Percentiles rank a stretch among this genome's conserved stretches.
phyloP scores from a whole-genome alignment of 2,329 filamentous ascomycete species.

The Chaetomium sp. region DNA sequence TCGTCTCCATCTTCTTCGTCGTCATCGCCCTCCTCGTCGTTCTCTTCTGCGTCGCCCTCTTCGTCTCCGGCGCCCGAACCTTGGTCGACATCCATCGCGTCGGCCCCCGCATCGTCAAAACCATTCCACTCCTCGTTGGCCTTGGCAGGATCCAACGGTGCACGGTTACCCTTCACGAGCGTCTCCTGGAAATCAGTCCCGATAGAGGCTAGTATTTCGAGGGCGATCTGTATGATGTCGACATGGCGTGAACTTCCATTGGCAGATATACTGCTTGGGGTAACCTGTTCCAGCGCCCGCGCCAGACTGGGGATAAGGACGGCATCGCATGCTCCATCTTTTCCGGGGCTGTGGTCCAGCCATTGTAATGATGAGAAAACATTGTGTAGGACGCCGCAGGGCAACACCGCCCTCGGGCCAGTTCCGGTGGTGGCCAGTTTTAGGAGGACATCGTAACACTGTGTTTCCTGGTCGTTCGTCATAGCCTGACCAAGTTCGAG shows the following conservation, averaged over 20 bases:
- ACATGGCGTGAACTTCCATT: constrained; percentile 46
- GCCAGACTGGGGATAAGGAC: constrained; percentile 51
- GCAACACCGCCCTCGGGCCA: constrained; percentile 55
- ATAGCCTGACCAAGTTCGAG: constrained; percentile 54
- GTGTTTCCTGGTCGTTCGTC: constrained; percentile 50
- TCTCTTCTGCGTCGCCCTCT: constrained; percentile 39
- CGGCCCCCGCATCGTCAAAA: constrained; percentile 42
- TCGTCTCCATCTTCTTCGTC: constrained; percentile 47
- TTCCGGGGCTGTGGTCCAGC: constrained; percentile 54
- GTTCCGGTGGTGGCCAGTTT: constrained; percentile 47
- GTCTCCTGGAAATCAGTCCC: constrained; percentile 60
- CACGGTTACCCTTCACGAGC: constrained; percentile 48
- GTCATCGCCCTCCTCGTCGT: constrained; percentile 41
- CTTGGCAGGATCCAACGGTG: constrained; percentile 32
- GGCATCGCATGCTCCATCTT: constrained; percentile 54
- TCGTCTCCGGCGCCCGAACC: constrained; percentile 37
- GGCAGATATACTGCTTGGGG: constrained; percentile 35
- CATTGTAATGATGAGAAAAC: constrained; percentile 58
- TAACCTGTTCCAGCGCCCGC: constrained; percentile 43
- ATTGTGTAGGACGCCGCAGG: constrained; percentile 65
- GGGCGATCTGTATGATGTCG: constrained; percentile 56
- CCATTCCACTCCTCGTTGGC: constrained; percentile 44
- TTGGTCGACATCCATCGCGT: constrained; percentile 44
- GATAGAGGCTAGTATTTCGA: constrained; percentile 67
- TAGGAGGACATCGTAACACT: constrained; percentile 54